Conservation (phyloP, 768 basidiomycete species). For the Clavulina sp. region DNA sequence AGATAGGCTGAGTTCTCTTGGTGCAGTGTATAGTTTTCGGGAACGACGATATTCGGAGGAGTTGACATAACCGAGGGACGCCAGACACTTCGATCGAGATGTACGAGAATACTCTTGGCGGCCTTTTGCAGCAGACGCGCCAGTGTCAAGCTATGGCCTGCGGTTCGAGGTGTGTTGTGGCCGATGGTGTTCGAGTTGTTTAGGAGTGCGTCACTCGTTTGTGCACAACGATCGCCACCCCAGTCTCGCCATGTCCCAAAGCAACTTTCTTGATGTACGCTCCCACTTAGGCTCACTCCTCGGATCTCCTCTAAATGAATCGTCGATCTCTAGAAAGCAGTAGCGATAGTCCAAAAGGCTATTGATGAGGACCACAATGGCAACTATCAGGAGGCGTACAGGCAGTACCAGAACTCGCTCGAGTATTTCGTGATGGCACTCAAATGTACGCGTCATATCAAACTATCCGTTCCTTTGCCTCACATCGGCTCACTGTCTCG, state of each 20-base stretch:
- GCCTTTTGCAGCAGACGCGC: no score
- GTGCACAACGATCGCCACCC: background rate
- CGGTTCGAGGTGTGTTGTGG: no score
- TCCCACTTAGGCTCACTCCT: background rate
- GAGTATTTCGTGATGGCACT: constrained; percentile 98
- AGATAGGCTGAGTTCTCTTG: constrained; percentile 70
- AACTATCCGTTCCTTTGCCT: background rate
- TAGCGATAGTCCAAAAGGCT: constrained; percentile 81
- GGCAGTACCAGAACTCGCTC: constrained; percentile 82
- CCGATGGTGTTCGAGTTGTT: no score
- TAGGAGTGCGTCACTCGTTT: background rate
- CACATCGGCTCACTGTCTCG: constrained; percentile 13
- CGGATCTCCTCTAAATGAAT: background rate
- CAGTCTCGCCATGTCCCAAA: constrained; percentile 4
- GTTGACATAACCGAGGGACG: background rate
- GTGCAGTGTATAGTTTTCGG: constrained; percentile 61
- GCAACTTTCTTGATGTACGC: constrained; percentile 10
- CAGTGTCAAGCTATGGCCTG: no score
- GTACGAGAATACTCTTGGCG: no score
- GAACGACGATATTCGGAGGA: constrained; percentile 22
- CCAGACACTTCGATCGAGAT: no score
- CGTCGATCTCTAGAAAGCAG: constrained; percentile 38
- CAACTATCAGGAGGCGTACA: constrained; percentile 90
- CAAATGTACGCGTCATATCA: constrained; percentile 43
- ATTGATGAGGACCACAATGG: constrained; percentile 86